A percentile compares a stretch with the other conserved stretches of the same genome.
phyloP scores from a whole-genome alignment of 306 rosid species.

The Lathyrus sativus region DNA sequence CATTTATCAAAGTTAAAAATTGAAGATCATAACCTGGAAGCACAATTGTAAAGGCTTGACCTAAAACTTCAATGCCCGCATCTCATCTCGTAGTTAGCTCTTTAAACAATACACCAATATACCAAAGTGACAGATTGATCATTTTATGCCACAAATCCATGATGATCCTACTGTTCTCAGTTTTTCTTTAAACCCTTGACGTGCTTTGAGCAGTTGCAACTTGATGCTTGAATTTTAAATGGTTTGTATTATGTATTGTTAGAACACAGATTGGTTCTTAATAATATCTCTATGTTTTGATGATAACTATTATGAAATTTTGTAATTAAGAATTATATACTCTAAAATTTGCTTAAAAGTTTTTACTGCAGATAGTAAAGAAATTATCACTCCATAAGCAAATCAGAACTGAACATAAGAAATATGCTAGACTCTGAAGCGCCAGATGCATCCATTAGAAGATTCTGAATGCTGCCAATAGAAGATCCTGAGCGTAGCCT shows the following conservation, averaged over 20 bases:
- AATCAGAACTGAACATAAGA: no score
- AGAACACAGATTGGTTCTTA: no score
- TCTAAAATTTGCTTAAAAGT: no score
- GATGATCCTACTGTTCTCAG: conserved; percentile 62
- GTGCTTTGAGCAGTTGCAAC: conserved; percentile 84
- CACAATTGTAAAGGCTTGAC: conserved; percentile 86
- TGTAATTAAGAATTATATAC: no score
- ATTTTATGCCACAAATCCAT: conserved; percentile 74
- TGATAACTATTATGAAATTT: no score
- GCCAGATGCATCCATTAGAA: no score
- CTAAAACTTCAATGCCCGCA: conserved; percentile 66
- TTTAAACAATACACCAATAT: conserved; percentile 82
- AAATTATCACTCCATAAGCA: no score
- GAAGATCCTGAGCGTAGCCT: no score
- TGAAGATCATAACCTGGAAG: conserved; percentile 79
- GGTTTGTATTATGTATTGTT: conserved; percentile 65
- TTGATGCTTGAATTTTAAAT: conserved; percentile 68
- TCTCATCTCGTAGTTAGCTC: conserved; percentile 78
- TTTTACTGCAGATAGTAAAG: no score
- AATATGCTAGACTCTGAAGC: no score
- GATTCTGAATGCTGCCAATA: no score
- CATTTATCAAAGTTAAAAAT: conserved; percentile 16
- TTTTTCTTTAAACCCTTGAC: conserved; percentile 88
- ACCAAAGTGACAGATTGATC: conserved; percentile 77
- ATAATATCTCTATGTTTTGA: no score